Percentiles rank a stretch among this genome's conserved stretches.
Conservation (phyloP, 495 filamentous ascomycete species). For the Cercophora sp. region DNA sequence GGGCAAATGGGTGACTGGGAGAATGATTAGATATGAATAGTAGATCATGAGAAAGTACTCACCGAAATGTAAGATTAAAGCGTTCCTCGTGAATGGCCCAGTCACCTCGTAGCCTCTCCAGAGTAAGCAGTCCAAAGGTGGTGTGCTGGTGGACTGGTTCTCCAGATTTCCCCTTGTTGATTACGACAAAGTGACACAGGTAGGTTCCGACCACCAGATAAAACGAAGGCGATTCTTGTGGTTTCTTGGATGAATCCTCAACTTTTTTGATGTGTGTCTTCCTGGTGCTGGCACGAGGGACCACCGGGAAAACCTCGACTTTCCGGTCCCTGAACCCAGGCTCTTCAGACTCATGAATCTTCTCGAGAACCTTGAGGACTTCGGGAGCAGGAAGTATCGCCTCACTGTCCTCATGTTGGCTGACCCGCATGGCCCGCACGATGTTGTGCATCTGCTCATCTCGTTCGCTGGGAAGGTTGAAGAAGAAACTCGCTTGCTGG, state of each 20-base stretch:
- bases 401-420: constrained; percentile 30
- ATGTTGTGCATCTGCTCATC: constrained; percentile 73
- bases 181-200: constrained; percentile 74
- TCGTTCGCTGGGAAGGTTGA: constrained; percentile 67
- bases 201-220: constrained; percentile 84
- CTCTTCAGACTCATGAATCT: constrained; percentile 60
- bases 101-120: constrained; percentile 46
- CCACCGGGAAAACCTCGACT: constrained; percentile 79
- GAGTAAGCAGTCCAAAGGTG: constrained; percentile 68
- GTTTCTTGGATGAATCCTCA: constrained; percentile 45
- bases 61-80: constrained; percentile 81
- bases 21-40: constrained; percentile 18
- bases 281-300: constrained; percentile 63
- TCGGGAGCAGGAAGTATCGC: constrained; percentile 55
- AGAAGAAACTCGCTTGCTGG: constrained; percentile 56
- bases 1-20: constrained; percentile 59
- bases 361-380: constrained; percentile 60
- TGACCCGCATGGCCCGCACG: constrained; percentile 52
- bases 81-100: constrained; percentile 65
- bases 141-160: constrained; percentile 39
- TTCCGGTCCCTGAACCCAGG: constrained; percentile 65
- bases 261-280: constrained; percentile 42
- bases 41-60: constrained; percentile 22
- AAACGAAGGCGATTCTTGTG: constrained; percentile 75
- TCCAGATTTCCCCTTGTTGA: constrained; percentile 49